Base-by-base conservation (phyloP, 2,329 filamentous ascomycete species). In the Tolypocladium ophioglossoides region DNA sequence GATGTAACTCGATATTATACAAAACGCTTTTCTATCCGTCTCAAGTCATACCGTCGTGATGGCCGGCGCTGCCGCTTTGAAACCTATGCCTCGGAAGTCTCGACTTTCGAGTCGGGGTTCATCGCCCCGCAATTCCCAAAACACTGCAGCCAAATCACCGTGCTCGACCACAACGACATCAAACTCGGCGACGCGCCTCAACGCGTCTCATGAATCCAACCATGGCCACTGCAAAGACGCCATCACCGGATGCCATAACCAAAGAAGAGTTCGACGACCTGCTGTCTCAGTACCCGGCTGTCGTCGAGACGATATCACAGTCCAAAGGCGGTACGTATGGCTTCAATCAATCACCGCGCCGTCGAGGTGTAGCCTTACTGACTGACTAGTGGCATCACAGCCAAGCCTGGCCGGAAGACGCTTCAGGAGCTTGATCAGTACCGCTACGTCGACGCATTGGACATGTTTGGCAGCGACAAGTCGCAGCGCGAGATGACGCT, bases 341-440 rank as follows among this genome's bases (percentile, higher is more conserved):
- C 44, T 6, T n/a, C n/a, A n/a, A n/a, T 12, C 2, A 6, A 30
- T 8, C 10, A 12, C 18, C 8, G 27, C 18, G 27, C 27, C 44
- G 27, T 37, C 32, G 32, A 11, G 32, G 30, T 18, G n/a, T 12
- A 3, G 10, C 7, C 11, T 37, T 7, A 10, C 32, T 24, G n/a
- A 20, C 40, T n/a, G n/a, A n/a, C n/a, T n/a, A 3, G 30, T 11
- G 24, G 5, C 24, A 2, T 6, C 16, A 6, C 6, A 78, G 75
- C 66, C 58, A 81, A 80, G 59, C 56, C 67, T 3, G 76, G 75
- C 35, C 75, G 79, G 56, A 73, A 72, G 62, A 72, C 76, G 1
- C 73, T 88, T 7, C 62, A 71, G 32, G 74, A 81, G 50, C 74
- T 89, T 22, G 85, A 89, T 57, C 59, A 72, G 1, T 82, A 79